A percentile compares a stretch with the other conserved stretches of the same genome.
These are phyloP conservation scores for Chionographis japonica DNA, from an alignment of 106 monocot species.

Conservation along the genomic window DNA sequence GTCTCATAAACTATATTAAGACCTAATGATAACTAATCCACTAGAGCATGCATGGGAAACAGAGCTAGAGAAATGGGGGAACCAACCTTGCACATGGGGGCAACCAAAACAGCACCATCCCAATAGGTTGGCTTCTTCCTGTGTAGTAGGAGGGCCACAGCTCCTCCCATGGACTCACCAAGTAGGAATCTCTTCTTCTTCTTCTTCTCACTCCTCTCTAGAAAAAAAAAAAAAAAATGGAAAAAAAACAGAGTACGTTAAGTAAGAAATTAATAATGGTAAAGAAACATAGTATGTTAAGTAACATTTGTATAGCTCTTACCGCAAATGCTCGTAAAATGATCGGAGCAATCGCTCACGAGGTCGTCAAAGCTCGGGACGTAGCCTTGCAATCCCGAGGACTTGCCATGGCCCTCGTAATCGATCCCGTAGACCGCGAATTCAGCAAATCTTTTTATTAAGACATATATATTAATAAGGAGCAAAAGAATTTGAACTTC, in stretches of 20 bases:
- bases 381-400: constrained; percentile 28
- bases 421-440: constrained; percentile 37
- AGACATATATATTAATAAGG: not conserved
- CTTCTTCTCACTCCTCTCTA: constrained; percentile 48
- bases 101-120: constrained; percentile 62
- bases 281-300: too few relatives aligned
- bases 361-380: constrained; percentile 27
- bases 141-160: constrained; percentile 41
- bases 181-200: constrained; percentile 41
- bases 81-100: too few relatives aligned
- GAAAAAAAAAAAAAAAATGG: not conserved
- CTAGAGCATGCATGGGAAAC: too few relatives aligned
- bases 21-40: too few relatives aligned
- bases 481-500: not conserved
- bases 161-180: constrained; percentile 82
- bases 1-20: too few relatives aligned
- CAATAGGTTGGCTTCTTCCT: constrained; percentile 40
- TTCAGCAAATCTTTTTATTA: not conserved
- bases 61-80: not conserved
- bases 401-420: constrained; percentile 42
- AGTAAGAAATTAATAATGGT: too few relatives aligned
- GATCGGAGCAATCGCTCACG: constrained; percentile 33
- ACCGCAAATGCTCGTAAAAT: constrained; percentile 29
- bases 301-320: not conserved
- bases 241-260: too few relatives aligned